phyloP scores from a whole-genome alignment of 805 yeast genomes.

The Saccharomyces cerevisiae region DNA sequence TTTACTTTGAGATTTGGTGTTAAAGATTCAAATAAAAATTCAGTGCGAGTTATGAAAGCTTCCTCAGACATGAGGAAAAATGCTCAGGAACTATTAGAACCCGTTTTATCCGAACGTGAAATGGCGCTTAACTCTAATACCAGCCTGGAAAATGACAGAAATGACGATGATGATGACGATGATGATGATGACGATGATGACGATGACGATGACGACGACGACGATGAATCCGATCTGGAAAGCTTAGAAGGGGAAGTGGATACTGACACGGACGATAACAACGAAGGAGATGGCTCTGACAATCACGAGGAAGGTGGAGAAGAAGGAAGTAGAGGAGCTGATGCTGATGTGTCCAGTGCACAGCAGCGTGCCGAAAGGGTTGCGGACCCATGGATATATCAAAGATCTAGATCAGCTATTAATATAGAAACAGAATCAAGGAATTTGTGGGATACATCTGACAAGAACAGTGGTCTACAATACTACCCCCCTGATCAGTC shows the following conservation, averaged over 20 bases:
- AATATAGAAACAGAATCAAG: neutral
- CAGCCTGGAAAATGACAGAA: neutral
- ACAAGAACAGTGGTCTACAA: neutral
- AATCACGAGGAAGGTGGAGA: conserved; percentile 11
- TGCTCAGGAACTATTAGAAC: neutral
- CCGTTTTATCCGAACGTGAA: neutral
- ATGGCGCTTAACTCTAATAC: neutral
- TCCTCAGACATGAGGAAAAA: neutral
- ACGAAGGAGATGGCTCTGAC: conserved; percentile 8
- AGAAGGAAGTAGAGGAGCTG: conserved; percentile 8
- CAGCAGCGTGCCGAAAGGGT: neutral
- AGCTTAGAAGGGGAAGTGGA: neutral
- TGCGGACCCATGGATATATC: neutral
- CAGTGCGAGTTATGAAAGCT: neutral
- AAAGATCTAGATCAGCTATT: neutral
- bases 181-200: conserved; percentile 6
- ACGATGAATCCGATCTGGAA: neutral
- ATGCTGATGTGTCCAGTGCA: conserved; percentile 1
- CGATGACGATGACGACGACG: conserved; percentile 3
- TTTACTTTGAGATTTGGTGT: neutral
- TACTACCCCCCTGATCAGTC: neutral
- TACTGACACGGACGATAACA: conserved; percentile 4
- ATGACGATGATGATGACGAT: conserved; percentile 2
- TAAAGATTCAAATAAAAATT: neutral
- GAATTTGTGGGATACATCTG: conserved; percentile 4